Evolutionary conservation across 2,329 filamentous ascomycete species (phyloP), one percentile per base, ranked within the genome.

Genomic region (Alternaria sp.): DNA sequence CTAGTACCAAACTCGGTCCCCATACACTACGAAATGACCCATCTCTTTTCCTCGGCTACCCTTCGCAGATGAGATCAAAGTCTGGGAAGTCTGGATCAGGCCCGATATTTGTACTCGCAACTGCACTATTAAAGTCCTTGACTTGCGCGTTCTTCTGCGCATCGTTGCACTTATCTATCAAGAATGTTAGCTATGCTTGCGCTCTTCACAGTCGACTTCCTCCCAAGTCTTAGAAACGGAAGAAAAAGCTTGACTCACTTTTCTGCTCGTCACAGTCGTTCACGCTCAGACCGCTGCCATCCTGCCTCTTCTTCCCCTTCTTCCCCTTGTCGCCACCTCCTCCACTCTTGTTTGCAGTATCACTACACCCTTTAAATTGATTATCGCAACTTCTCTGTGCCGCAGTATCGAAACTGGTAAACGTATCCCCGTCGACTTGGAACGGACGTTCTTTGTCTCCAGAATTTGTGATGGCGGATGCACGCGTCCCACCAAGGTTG

Each of bases 311-410:
- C 8, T 28, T 46, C n/a, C 49, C 38, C 26, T 32, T 51, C 16
- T 57, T 49, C 4, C 52, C 48, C 6, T 36, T 38, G 16, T n/a
- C 36, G 26, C 46, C 54, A 36, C 24, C 18, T 7, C 58, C 43
- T 24, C 54, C 58, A 42, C 47, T 58, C 7, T 28, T 83, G 65
- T 88, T 79, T 42, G 75, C 75, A 51, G 51, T 46, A 32, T 64
- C 12, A 32, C 83, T 79, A 73, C 88, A 91, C 7, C 74, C 76
- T 71, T 88, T 88, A 75, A 87, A 85, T 80, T 90, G 87, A 48
- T 87, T 84, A 62, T 88, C 84, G 70, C 88, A 91, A 26, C 86
- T 85, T 47, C 88, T 81, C 77, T 88, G 84, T 38, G 83, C 80
- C 18, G 88, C 89, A 1, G 82, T 82, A 6, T 75, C 77, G 66